phyloP scores from a whole-genome alignment of 331 rosid genomes.

The Phaseolus coccineus region DNA sequence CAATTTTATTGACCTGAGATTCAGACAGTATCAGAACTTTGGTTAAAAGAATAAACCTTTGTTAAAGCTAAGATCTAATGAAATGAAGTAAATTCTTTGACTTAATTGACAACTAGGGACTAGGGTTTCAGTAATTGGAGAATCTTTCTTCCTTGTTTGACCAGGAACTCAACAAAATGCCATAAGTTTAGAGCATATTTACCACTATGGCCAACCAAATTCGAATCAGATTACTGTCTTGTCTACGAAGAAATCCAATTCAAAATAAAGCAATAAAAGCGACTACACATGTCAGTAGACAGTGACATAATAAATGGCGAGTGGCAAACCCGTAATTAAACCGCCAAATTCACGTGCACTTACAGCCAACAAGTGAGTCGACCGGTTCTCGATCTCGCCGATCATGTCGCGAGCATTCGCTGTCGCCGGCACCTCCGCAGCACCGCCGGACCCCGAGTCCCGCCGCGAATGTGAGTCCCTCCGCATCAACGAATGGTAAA shows the following conservation, averaged over 20 bases:
- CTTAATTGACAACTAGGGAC: constrained; percentile 1
- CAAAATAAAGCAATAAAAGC: constrained; percentile 59
- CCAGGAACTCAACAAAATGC: constrained; percentile 16
- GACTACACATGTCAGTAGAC: constrained; percentile 50
- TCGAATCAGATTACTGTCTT: constrained; percentile 65
- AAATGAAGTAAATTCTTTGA: constrained; percentile 3
- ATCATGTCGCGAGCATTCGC: constrained; percentile 96
- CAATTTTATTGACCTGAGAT: not conserved
- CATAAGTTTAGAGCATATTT: constrained; percentile 45
- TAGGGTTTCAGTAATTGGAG: constrained; percentile 25
- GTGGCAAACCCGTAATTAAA: constrained; percentile 59
- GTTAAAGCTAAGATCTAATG: constrained; percentile 1
- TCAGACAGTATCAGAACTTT: not conserved
- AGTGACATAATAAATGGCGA: constrained; percentile 43
- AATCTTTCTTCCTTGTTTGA: constrained; percentile 33
- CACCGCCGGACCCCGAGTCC: constrained; percentile 56
- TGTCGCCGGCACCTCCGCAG: constrained; percentile 61
- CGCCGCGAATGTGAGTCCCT: constrained; percentile 76
- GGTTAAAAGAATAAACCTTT: not conserved
- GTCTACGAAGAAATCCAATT: constrained; percentile 47
- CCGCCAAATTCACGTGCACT: constrained; percentile 49
- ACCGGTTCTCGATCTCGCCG: constrained; percentile 99
- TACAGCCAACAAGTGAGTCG: constrained; percentile 85
- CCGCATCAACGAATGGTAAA: constrained; percentile 94
- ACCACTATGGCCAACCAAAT: constrained; percentile 31